Base-by-base conservation (phyloP, 2,329 filamentous ascomycete genomes). In the Pseudogymnoascus sp. region DNA sequence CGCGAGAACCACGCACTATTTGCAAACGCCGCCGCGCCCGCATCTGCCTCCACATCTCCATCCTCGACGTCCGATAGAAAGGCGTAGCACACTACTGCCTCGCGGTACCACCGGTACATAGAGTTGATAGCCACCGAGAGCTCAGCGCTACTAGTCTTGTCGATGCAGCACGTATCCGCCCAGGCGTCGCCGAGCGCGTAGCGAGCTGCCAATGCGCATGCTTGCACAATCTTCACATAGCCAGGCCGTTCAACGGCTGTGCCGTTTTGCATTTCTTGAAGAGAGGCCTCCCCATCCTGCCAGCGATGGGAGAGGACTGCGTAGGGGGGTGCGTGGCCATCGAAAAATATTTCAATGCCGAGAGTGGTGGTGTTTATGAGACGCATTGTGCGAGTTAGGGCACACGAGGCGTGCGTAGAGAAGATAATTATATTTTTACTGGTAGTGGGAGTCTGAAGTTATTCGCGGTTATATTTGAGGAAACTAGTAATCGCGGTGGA, bases 241-340 rank as follows among this genome's bases (percentile, higher is more conserved):
- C 59, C 60, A 5, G 45, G 23, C 25, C 31, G 49, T 12, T 52
- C 18, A 12, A 61, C 38, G 2, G 74, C 70, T 62, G 72, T 71
- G 2, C 64, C 62, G 9, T 23, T 18, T 12, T 41, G 31, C 37
- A 71, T 67, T 31, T 74, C 70, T 21, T 66, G 52, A 43, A 71
- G 69, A 0, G 68, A 62, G 8, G 74, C 69, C 63, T 75, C 73
- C 1, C 67, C 72, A 1, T 66, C 59, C 8, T 65, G 66, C 73
- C 73, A 74, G 8, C 65, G 69, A 60, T 75, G 73, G 2, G 72
- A 74, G 5, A 75, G 65, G 3, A 74, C 74, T 1, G 70, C 71
- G 62, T 74, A 75, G 1, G 68, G 41, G 7, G 71, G 71, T 5
- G 8, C n/a, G 5, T 67, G 55, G 7, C 40, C 60, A 11, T 59